Evolutionary conservation across 352 stramenopile species (phyloP), one percentile per base, ranked within the genome.

Genomic region (Pythium rhizo-oryzae): DNA sequence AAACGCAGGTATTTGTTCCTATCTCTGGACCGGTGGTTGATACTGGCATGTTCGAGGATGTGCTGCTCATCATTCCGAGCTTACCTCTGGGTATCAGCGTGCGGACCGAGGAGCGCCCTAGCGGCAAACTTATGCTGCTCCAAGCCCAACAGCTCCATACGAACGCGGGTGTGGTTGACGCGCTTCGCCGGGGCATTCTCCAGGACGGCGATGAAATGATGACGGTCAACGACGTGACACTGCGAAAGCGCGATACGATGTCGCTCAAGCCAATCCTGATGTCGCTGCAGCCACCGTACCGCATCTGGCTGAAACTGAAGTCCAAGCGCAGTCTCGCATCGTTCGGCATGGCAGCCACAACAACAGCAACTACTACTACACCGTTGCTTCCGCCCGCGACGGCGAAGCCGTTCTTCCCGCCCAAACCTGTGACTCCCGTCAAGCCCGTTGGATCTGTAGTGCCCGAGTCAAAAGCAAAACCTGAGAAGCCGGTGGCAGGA

Each of bases 131-230:
- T 19, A 62, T 71, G 59, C n/a, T 70, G 18, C 21, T 74, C 1
- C 67, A 74, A 54, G 53, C 39, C 0, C 24, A 30, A 18, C n/a
- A 47, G 2, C 19, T 24, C 1, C 76, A 62, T 1, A 56, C 37
- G n/a, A 92, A 91, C 52, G 39, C 57, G 1, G 56, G 74, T 0
- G 62, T 92, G 18, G 7, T 68, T n/a, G 73, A 76, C 30, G 86
- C 86, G 2, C 54, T 94, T 15, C n/a, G 69, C 16, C 70, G 62
- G 53, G 86, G 75, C 6, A 70, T 94, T 23, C 72, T 94, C 23
- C 70, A 81, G 23, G 72, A 89, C 30, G 77, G 80, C 0, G 87
- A 93, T 39, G 84, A 92, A 53, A 33, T 94, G 21, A 76, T 91
- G 11, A 75, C 82, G 8, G 70, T 93, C 28, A 93, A 93, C 51